Evolutionary conservation across 2,329 filamentous ascomycete species (phyloP).

Genomic region (Beauveria asiatica): DNA sequence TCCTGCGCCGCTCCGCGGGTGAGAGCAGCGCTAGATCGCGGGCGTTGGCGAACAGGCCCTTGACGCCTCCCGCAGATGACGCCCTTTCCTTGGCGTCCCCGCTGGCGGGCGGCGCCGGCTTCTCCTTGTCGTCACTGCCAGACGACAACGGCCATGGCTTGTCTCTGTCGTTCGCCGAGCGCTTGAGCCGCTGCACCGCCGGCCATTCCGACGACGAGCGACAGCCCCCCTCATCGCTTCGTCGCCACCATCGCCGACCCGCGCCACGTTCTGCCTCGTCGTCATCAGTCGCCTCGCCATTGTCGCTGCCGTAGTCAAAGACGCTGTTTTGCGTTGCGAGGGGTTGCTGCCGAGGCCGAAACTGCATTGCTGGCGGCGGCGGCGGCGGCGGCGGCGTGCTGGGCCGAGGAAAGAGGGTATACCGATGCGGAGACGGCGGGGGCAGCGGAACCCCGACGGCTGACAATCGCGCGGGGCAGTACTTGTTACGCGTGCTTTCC

Average conservation of each 20-base stretch:
- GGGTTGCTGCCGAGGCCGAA: not conserved
- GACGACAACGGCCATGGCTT: constrained; percentile 5
- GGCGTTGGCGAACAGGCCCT: constrained; percentile 18
- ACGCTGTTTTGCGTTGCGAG: constrained; percentile 18
- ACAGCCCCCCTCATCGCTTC: constrained; percentile 12
- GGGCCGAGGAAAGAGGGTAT: not conserved
- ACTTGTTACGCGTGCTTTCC: constrained; percentile 1
- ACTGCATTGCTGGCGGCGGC: not conserved
- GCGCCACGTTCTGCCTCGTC: not conserved
- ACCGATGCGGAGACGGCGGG: not conserved
- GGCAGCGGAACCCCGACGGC: not conserved
- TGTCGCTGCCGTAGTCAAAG: constrained; percentile 25
- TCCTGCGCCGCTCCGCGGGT: constrained; percentile 26
- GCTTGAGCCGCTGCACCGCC: constrained; percentile 11
- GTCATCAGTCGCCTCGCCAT: constrained; percentile 12
- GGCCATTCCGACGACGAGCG: constrained; percentile 10
- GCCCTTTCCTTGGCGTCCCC: not conserved
- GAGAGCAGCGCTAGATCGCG: constrained; percentile 16
- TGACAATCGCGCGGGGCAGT: not conserved
- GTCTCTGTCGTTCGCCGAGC: constrained; percentile 10
- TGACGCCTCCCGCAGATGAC: constrained; percentile 17
- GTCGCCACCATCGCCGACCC: constrained; percentile 16
- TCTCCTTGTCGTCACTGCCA: not conserved
- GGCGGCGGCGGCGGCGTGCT: not conserved
- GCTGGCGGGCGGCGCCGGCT: not conserved